Evolutionary conservation across 2,329 filamentous ascomycete genomes (phyloP).

Genomic region (Penicillium sp.): DNA sequence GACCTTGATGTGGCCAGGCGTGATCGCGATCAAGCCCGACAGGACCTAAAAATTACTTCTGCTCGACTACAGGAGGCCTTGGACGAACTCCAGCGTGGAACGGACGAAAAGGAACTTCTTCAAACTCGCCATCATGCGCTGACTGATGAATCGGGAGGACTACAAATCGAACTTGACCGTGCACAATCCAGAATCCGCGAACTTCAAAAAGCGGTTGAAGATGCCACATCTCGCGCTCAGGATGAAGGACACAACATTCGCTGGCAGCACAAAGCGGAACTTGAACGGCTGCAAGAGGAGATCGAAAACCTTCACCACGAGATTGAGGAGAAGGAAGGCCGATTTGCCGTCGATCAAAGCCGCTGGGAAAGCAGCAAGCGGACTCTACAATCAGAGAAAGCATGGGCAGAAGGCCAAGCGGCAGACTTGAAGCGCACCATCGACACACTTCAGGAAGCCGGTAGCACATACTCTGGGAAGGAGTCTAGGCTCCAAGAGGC

Average conservation of each 20-base stretch:
- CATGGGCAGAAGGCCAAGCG: conserved; percentile 67
- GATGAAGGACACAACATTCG: conserved; percentile 63
- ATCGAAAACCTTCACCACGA: conserved; percentile 63
- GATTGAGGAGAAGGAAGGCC: conserved; percentile 67
- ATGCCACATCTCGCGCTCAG: conserved; percentile 58
- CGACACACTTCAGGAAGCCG: conserved; percentile 66
- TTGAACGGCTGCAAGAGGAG: conserved; percentile 57
- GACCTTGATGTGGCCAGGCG: conserved; percentile 45
- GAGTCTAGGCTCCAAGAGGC: conserved; percentile 67
- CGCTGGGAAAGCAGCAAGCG: conserved; percentile 69
- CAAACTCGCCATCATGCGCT: conserved; percentile 68
- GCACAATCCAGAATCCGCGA: conserved; percentile 47
- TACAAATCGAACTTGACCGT: conserved; percentile 63
- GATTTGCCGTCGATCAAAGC: conserved; percentile 69
- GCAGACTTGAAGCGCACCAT: conserved; percentile 68
- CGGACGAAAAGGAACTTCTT: conserved; percentile 66
- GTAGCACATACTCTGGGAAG: conserved; percentile 66
- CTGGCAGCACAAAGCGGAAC: conserved; percentile 54
- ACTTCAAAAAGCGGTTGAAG: conserved; percentile 51
- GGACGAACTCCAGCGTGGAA: conserved; percentile 59
- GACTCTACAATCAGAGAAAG: conserved; percentile 64
- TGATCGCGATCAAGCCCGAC: conserved; percentile 48
- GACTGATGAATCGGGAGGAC: conserved; percentile 62
- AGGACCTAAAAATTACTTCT: conserved; percentile 43
- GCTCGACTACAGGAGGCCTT: conserved; percentile 57